phyloP scores from a whole-genome alignment of 106 monocot species.

The Ottelia alismoides region DNA sequence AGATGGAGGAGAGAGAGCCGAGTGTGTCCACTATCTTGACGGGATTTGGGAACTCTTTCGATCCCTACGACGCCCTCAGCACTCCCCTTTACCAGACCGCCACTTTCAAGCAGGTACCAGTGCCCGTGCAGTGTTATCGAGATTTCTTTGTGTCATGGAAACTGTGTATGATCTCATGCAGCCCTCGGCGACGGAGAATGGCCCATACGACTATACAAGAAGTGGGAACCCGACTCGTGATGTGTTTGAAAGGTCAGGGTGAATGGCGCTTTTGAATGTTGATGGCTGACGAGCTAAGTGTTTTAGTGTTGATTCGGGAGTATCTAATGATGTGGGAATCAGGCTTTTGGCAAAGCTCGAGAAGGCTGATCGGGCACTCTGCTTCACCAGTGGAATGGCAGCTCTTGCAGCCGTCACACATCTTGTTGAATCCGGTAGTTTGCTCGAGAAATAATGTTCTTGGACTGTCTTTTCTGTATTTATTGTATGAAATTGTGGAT shows the following conservation, averaged over 20 bases:
- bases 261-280: no score
- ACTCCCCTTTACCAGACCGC: constrained; percentile 94
- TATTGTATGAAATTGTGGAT: background rate
- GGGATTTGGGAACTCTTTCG: constrained; percentile 62
- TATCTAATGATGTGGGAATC: no score
- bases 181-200: constrained; percentile 90
- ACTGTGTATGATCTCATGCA: constrained; percentile 12
- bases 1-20: constrained; percentile 51
- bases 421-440: constrained; percentile 74
- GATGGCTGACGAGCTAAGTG: no score
- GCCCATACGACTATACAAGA: constrained; percentile 95
- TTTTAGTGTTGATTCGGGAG: no score
- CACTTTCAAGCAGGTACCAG: constrained; percentile 82
- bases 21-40: constrained; percentile 77
- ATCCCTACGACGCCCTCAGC: constrained; percentile 78
- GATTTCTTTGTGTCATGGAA: background rate
- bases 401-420: constrained; percentile 61
- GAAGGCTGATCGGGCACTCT: constrained; percentile 88
- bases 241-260: constrained; percentile 74
- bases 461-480: background rate
- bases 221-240: constrained; percentile 97
- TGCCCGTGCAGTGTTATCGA: background rate
- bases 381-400: constrained; percentile 99
- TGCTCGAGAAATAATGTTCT: no score
- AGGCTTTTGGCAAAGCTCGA: constrained; percentile 95